Conservation (phyloP, 345 rosid genomes). For the Aegle marmelos region DNA sequence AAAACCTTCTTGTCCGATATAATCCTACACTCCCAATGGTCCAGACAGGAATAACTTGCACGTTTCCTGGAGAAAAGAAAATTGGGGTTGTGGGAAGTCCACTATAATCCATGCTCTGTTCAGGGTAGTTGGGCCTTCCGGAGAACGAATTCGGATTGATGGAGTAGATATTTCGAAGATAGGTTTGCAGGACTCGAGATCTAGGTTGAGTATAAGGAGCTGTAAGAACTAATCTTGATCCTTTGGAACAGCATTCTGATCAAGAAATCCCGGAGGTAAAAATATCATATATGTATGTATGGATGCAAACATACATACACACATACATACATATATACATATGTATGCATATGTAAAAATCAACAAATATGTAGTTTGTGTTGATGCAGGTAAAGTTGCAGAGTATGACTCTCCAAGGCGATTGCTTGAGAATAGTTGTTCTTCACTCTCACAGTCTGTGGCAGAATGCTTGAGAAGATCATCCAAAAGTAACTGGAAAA, state of each 20-base stretch:
- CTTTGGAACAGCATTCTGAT: constrained; percentile 65
- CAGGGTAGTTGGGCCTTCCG: constrained; percentile 73
- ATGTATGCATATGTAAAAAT: too few relatives aligned
- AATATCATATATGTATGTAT: not conserved
- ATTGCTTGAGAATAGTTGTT: too few relatives aligned
- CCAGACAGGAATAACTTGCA: constrained; percentile 61
- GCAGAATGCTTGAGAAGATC: too few relatives aligned
- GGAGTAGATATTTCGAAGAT: constrained; percentile 65
- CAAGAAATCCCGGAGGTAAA: constrained; percentile 70
- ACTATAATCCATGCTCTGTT: constrained; percentile 83
- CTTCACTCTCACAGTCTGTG: too few relatives aligned
- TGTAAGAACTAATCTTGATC: constrained; percentile 79
- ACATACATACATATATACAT: too few relatives aligned
- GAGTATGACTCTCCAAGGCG: too few relatives aligned
- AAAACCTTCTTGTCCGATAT: constrained; percentile 51
- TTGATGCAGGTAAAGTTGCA: too few relatives aligned
- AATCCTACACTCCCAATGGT: constrained; percentile 53
- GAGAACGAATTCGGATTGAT: constrained; percentile 70
- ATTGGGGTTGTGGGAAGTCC: constrained; percentile 89
- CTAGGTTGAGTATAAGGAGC: constrained; percentile 75
- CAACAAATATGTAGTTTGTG: too few relatives aligned
- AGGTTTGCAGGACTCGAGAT: constrained; percentile 80
- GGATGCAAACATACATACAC: too few relatives aligned
- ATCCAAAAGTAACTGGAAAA: too few relatives aligned
- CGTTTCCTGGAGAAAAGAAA: constrained; percentile 61